Evolutionary conservation across 75 land plant genomes (phyloP), one percentile per base, ranked within the genome.

Genomic region (Adiantum capillusveneris): DNA sequence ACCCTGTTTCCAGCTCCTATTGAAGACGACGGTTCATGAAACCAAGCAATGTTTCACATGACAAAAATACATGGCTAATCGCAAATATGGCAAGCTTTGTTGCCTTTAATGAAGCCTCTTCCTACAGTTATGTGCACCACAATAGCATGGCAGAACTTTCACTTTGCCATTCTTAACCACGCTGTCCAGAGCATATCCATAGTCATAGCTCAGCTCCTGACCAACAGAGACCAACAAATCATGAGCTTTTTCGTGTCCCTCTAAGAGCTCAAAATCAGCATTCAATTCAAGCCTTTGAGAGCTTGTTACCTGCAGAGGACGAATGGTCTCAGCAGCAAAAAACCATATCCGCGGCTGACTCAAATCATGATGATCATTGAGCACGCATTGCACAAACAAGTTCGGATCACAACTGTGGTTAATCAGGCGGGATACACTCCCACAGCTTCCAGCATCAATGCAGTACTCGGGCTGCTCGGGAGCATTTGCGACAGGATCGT

Each of bases 351-450:
- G 74, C 1, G 98, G 97, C 30, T 76, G 72, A 44, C 74, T 82
- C 7, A 79, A 44, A 56, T 93, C 87, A 31, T 75, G 81, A 64
- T 89, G 91, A 16, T 80, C 70, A 63, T 79, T 79, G 31, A 93
- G 62, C 44, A 93, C 79, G 65, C 96, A 89, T 56, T 93, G 98
- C 6, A 93, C 87, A 62, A 93, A 93, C 5, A 93, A 72, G 64
- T 93, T 93, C 25, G 96, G 96, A 17, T 75, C 73, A 65, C 98
- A 93, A 60, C 98, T 89, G 59, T 93, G 98, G 45, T 93, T 93
- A 22, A 93, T 89, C 54, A 93, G 89, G 31, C 98, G 71, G 1
- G 98, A 77, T 30, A 93, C 64, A 57, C 74, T 84, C 0, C 98
- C 98, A 64, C 54, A 60, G 12, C 63, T 45, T 17, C 85, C 70